A percentile compares a stretch with the other conserved stretches of the same genome.
Evolutionary conservation across 441 rosid species (phyloP).

Genomic region (Mallotus japonicus): DNA sequence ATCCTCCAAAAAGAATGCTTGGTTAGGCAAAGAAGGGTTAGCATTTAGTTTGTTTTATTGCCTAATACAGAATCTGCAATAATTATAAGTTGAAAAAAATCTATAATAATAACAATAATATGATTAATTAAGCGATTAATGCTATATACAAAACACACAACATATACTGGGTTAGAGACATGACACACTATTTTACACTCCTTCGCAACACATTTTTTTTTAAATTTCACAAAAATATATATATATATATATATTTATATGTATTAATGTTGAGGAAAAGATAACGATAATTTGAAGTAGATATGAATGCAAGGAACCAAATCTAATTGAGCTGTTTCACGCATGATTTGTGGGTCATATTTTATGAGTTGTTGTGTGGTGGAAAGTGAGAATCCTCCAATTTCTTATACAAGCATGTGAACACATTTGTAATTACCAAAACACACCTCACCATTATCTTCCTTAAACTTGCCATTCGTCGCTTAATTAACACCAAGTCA

Average conservation of each 20-base stretch:
- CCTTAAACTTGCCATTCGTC: slow-evolving; percentile 11
- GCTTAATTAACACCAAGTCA: slow-evolving; percentile 1
- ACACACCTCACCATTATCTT: slow-evolving; percentile 23
- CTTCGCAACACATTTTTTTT: too few relatives aligned
- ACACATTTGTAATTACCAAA: slow-evolving; percentile 45
- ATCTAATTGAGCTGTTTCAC: slow-evolving; percentile 61
- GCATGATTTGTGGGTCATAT: slow-evolving; percentile 69
- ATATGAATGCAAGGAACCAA: slow-evolving; percentile 32
- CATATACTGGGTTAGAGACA: too few relatives aligned
- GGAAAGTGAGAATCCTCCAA: slow-evolving; percentile 56
- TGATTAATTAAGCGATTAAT: background rate
- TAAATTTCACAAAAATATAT: too few relatives aligned
- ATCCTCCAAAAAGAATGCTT: too few relatives aligned
- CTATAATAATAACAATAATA: background rate
- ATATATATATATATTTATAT: background rate
- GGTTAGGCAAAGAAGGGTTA: too few relatives aligned
- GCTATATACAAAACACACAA: too few relatives aligned
- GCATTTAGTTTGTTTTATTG: too few relatives aligned
- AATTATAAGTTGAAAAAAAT: background rate
- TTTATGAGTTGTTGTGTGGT: slow-evolving; percentile 55
- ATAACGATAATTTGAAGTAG: slow-evolving; percentile 22
- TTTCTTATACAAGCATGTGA: slow-evolving; percentile 53
- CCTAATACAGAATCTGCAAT: too few relatives aligned
- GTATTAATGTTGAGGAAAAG: background rate
- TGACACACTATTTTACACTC: too few relatives aligned